These are phyloP conservation scores for Neolecta irregularis DNA, from an alignment of 1,139 yeast genomes.

Conservation along the genomic window DNA sequence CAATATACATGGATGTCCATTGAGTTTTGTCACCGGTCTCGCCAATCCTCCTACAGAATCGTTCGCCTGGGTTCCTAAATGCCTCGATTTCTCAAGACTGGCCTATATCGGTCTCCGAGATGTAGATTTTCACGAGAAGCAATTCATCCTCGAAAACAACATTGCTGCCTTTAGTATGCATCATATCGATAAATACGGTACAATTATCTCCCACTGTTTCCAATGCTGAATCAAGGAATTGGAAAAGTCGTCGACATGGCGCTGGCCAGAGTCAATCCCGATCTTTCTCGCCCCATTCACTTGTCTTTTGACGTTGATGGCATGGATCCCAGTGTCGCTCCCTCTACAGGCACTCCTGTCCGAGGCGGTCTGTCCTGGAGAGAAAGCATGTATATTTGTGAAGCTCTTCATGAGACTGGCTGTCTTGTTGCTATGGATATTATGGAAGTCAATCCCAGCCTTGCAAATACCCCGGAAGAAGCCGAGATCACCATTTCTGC, in stretches of 20 bases:
- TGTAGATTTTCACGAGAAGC: constrained; percentile 74
- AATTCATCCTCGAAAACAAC: constrained; percentile 49
- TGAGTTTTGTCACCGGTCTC: constrained; percentile 67
- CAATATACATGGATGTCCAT: constrained; percentile 93
- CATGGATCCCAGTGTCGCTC: constrained; percentile 83
- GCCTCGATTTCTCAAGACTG: constrained; percentile 50
- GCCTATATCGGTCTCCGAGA: constrained; percentile 93
- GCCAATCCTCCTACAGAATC: constrained; percentile 41
- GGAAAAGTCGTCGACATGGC: constrained; percentile 90
- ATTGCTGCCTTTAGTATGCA: constrained; percentile 90
- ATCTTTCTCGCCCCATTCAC: constrained; percentile 63
- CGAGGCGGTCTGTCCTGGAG: constrained; percentile 89
- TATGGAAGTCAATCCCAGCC: constrained; percentile 83
- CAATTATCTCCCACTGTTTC: no score
- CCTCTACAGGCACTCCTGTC: constrained; percentile 96
- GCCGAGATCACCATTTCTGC: constrained; percentile 77
- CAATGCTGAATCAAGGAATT: no score
- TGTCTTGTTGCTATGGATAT: constrained; percentile 74
- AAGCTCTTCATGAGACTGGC: constrained; percentile 81
- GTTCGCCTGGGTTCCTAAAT: constrained; percentile 59
- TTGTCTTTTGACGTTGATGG: constrained; percentile 94
- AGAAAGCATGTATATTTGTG: constrained; percentile 86
- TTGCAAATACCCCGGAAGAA: constrained; percentile 66
- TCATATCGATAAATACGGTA: constrained; percentile 86
- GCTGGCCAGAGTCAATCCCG: constrained; percentile 58